A percentile compares a stretch with the other conserved stretches of the same genome.
Conservation (phyloP, 257 asterid genomes). For the Penstemon eatonii region DNA sequence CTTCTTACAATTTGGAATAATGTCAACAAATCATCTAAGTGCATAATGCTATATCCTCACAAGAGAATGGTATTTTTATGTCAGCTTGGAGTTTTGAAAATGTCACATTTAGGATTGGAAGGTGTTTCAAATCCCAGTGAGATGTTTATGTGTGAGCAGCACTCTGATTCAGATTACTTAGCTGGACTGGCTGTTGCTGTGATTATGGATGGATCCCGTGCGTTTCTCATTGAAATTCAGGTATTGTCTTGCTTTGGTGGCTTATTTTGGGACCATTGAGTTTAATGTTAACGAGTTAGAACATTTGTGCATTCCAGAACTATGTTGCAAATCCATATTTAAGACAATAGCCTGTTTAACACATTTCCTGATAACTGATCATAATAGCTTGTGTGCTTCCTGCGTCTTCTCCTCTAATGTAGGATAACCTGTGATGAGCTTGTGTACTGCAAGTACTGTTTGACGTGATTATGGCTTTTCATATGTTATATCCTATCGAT, state of each 20-base stretch:
- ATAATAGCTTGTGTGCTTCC: conserved; percentile 12
- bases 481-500: not conserved
- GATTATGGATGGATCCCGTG: conserved; percentile 84
- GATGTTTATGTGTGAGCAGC: conserved; percentile 79
- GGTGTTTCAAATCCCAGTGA: conserved; percentile 84
- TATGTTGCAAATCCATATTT: not conserved
- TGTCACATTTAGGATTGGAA: conserved; percentile 73
- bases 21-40: conserved; percentile 2
- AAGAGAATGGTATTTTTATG: conserved; percentile 27
- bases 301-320: not conserved
- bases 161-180: conserved; percentile 72
- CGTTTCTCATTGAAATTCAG: conserved; percentile 89
- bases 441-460: not conserved
- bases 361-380: conserved; percentile 8
- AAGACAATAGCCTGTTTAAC: not conserved
- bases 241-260: conserved; percentile 30
- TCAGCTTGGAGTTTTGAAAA: conserved; percentile 93
- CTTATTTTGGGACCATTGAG: conserved; percentile 8
- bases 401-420: not conserved
- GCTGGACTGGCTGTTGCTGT: conserved; percentile 94
- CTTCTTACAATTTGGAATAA: conserved; percentile 2
- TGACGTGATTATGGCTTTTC: conserved; percentile 4
- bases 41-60: conserved; percentile 26
- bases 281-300: not conserved
- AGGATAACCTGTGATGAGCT: not conserved